These are phyloP conservation scores for Phoenix dactylifera DNA, from an alignment of 176 grass and related monocot genomes.

Conservation along the genomic window DNA sequence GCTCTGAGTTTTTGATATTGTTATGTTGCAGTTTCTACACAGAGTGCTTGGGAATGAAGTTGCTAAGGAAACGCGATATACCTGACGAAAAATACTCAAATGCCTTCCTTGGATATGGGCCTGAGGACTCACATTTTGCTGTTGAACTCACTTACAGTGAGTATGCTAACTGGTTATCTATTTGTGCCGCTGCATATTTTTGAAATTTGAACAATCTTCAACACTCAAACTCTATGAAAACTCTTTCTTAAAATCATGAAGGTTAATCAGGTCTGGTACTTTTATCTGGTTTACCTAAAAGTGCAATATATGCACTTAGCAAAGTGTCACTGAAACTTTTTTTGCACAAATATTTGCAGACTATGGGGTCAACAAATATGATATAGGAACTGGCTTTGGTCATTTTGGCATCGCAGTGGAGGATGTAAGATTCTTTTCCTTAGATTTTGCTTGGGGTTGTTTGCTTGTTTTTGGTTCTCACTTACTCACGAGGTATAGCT, in stretches of 20 bases:
- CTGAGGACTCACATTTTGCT: constrained; percentile 86
- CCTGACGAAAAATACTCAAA: constrained; percentile 95
- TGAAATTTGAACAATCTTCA: too few relatives aligned
- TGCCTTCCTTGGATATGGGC: constrained; percentile 86
- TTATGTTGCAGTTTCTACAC: constrained; percentile 61
- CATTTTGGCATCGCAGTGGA: constrained; percentile 94
- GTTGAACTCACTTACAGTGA: constrained; percentile 82
- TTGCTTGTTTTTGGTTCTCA: background rate
- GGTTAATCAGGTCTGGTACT: too few relatives aligned
- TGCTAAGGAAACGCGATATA: constrained; percentile 71
- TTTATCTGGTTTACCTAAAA: too few relatives aligned
- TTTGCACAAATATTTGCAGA: constrained; percentile 36
- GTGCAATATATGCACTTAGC: too few relatives aligned
- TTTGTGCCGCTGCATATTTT: background rate
- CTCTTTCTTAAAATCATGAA: too few relatives aligned
- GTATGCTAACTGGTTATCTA: constrained; percentile 33
- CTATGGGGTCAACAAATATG: constrained; percentile 78
- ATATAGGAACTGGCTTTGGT: constrained; percentile 75
- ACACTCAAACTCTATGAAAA: too few relatives aligned
- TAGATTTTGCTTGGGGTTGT: background rate
- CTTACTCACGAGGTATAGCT: too few relatives aligned
- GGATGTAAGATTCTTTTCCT: constrained; percentile 50
- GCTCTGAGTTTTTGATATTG: constrained; percentile 7
- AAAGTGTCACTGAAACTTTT: background rate
- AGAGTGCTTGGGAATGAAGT: constrained; percentile 87